These are phyloP conservation scores for Leccinum truebloodii DNA, from an alignment of 768 basidiomycete genomes.

Conservation along the genomic window DNA sequence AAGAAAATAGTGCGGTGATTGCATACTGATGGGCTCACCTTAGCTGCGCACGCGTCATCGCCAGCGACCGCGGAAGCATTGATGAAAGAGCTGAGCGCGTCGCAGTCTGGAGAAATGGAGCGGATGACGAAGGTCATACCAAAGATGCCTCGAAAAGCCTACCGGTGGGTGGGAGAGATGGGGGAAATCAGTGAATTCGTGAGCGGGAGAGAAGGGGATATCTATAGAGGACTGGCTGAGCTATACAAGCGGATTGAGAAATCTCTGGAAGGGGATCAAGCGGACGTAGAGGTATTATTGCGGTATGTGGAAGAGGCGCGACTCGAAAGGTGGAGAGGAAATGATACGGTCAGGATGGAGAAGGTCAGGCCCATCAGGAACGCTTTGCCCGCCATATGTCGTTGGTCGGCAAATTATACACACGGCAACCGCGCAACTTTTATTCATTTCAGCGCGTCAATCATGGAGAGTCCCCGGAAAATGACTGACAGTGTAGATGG, in stretches of 20 bases:
- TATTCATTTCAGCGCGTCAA: constrained; percentile 29
- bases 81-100: constrained; percentile 46
- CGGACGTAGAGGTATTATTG: constrained; percentile 42
- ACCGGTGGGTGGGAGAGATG: constrained; percentile 66
- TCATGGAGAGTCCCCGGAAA: constrained; percentile 16
- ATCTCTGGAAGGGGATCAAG: constrained; percentile 39
- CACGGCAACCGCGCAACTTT: constrained; percentile 21
- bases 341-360: not conserved
- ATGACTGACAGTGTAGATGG: constrained; percentile 8
- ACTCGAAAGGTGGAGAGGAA: constrained; percentile 10
- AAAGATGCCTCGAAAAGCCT: constrained; percentile 60
- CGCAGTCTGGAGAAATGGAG: constrained; percentile 46
- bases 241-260: constrained; percentile 46
- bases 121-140: constrained; percentile 42
- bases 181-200: constrained; percentile 61
- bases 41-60: constrained; percentile 57
- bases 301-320: constrained; percentile 48
- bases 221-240: constrained; percentile 49
- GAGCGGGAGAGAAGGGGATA: constrained; percentile 43
- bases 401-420: constrained; percentile 13
- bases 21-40: constrained; percentile 2
- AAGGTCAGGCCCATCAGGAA: constrained; percentile 3
- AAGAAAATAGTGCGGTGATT: not conserved
- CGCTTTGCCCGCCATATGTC: constrained; percentile 13
- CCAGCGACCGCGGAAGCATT: constrained; percentile 63